Conservation (phyloP, 495 filamentous ascomycete species). For the Lichenothelia convexa region DNA sequence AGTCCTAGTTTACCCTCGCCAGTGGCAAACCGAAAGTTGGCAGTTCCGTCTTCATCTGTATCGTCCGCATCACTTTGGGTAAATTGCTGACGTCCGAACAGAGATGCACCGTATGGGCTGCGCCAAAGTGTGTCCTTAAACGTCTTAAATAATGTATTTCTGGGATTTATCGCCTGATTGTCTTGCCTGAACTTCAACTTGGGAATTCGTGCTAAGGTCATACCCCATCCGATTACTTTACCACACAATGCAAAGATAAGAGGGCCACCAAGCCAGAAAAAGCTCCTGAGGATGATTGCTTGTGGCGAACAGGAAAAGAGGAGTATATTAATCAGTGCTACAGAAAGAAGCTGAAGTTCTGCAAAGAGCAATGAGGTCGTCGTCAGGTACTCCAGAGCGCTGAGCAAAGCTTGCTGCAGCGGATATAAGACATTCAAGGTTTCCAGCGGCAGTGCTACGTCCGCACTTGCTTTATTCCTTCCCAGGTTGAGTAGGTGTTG, state of each 20-base stretch:
- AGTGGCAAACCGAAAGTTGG: slow-evolving; percentile 4
- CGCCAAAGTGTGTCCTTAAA: slow-evolving; percentile 23
- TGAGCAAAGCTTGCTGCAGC: slow-evolving; percentile 65
- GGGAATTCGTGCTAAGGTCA: slow-evolving; percentile 71
- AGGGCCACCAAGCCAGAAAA: slow-evolving; percentile 80
- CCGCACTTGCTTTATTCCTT: slow-evolving; percentile 11
- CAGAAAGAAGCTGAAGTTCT: slow-evolving; percentile 73
- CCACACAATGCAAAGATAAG: slow-evolving; percentile 53
- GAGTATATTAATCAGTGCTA: slow-evolving; percentile 64
- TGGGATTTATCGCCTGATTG: slow-evolving; percentile 26
- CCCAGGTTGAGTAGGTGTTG: slow-evolving; percentile 14
- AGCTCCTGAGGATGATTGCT: slow-evolving; percentile 56
- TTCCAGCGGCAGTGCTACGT: slow-evolving; percentile 32
- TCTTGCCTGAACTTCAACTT: slow-evolving; percentile 69
- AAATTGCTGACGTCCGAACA: background rate
- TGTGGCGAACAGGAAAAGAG: slow-evolving; percentile 68
- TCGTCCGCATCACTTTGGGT: slow-evolving; percentile 26
- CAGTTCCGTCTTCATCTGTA: slow-evolving; percentile 25
- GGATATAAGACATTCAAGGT: slow-evolving; percentile 56
- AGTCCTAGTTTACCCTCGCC: background rate
- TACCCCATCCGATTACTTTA: slow-evolving; percentile 67
- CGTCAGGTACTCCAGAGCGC: slow-evolving; percentile 56
- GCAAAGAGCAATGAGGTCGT: slow-evolving; percentile 72
- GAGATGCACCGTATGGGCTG: too few relatives aligned
- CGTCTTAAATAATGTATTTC: slow-evolving; percentile 30